phyloP scores from a whole-genome alignment of 2,329 filamentous ascomycete genomes.

The Trichoderma citrinoviride region DNA sequence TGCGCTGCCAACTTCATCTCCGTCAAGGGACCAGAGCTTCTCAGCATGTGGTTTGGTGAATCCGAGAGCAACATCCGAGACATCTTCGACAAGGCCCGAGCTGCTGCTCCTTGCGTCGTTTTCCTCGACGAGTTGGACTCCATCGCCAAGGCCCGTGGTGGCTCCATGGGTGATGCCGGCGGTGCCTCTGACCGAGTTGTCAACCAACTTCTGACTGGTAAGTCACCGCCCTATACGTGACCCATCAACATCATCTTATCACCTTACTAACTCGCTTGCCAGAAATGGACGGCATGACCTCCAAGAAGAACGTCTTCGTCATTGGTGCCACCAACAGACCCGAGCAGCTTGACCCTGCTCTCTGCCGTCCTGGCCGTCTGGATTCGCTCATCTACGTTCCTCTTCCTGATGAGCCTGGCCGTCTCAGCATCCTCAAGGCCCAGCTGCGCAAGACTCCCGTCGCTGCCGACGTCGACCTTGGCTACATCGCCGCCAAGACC shows the following conservation, averaged over 20 bases:
- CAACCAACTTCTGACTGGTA: conserved; percentile 97
- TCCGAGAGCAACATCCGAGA: conserved; percentile 99
- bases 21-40: conserved; percentile 94
- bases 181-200: conserved; percentile 99
- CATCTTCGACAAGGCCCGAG: conserved; percentile 99
- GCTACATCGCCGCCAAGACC: conserved; percentile 93
- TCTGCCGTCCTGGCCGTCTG: conserved; percentile 97
- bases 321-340: conserved; percentile 98
- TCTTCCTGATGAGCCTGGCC: conserved; percentile 86
- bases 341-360: conserved; percentile 95
- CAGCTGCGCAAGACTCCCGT: conserved; percentile 99
- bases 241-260: background rate
- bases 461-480: conserved; percentile 78
- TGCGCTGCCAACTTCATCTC: conserved; percentile 99
- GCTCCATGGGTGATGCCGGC: conserved; percentile 91
- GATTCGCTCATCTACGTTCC: conserved; percentile 98
- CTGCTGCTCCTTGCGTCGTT: conserved; percentile 94
- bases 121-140: conserved; percentile 99
- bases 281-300: conserved; percentile 99
- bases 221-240: conserved; percentile 34
- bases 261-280: conserved; percentile 40
- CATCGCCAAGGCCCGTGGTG: conserved; percentile 98
- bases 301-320: conserved; percentile 99
- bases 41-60: conserved; percentile 99
- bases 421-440: conserved; percentile 85